Evolutionary conservation across 1,139 yeast species (phyloP), one percentile per base, ranked within the genome.

Genomic region (Candida pseudoviswanathii): DNA sequence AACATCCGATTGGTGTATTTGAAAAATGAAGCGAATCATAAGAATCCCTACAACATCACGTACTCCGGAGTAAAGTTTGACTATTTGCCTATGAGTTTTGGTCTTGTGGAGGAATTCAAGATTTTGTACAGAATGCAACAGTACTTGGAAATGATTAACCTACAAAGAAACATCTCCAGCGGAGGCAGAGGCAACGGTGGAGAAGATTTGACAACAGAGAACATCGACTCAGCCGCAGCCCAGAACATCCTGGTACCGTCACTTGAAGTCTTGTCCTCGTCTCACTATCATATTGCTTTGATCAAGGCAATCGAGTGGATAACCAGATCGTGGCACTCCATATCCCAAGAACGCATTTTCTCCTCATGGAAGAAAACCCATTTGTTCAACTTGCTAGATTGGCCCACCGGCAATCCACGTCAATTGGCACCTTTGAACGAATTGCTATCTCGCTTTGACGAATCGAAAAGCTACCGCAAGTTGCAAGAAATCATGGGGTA

Each of bases 51-150:
- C 55, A 65, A 65, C 47, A 64, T 76, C 2, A 58, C 66, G 6
- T 66, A 61, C 50, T 66, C 66, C 47, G 77, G 77, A 4, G 68
- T 68, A 36, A 72, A 68, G 51, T 74, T 74, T 49, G 79, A 78
- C 56, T 82, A 81, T 58, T 64, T 83, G 36, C 89, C 89, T 2
- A 82, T 82, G 75, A 81, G 78, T 54, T 82, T 84, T 73, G 89
- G 89, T 2, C 81, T 84, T 3, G 71, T 81, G 29, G 84, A 82
- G 52, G 89, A 84, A 55, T 81, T 84, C 58, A 82, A 82, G 55
- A 73, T 82, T 9, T 66, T 81, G 43, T 84, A 80, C 60, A 72
- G 89, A 52, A 68, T 80, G 5, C 84, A 81, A 54, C 89, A 84
- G 56, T 84, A 83, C 55, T 66, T 78, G 53, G 82, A 78, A 34